phyloP scores from a whole-genome alignment of 225 moss, liverwort and hornwort species.

The Ulota crispa region DNA sequence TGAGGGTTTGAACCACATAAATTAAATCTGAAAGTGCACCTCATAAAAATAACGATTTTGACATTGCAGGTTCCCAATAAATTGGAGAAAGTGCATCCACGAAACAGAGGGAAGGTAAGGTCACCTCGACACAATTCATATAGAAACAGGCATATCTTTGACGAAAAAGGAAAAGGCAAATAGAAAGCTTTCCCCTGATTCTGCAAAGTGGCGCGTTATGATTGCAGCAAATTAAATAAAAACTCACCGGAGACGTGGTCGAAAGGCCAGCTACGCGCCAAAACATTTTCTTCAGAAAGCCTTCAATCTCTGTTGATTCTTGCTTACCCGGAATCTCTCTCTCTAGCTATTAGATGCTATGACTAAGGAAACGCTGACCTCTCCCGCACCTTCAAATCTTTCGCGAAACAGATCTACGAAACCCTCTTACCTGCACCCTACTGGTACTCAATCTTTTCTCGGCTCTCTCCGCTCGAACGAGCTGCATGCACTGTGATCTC shows the following conservation, averaged over 20 bases:
- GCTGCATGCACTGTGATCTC: slow-evolving; percentile 39
- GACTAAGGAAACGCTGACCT: not conserved
- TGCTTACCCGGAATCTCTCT: slow-evolving; percentile 29
- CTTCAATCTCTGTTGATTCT: slow-evolving; percentile 56
- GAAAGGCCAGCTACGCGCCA: slow-evolving; percentile 99
- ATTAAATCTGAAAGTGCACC: not conserved
- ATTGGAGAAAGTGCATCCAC: not conserved
- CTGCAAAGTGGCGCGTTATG: not conserved
- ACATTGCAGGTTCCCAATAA: not conserved
- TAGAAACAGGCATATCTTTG: not conserved
- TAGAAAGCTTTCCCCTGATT: not conserved
- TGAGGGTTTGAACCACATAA: not conserved
- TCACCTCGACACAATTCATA: not conserved
- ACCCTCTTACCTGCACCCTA: slow-evolving; percentile 9
- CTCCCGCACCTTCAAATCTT: not conserved
- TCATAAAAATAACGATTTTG: not conserved
- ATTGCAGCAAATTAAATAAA: not conserved
- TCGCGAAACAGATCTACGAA: slow-evolving; percentile 14
- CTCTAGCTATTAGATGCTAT: not conserved
- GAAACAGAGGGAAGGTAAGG: not conserved
- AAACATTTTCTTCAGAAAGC: slow-evolving; percentile 93
- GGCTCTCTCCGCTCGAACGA: slow-evolving; percentile 24
- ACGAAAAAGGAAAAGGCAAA: not conserved
- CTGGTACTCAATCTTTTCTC: not conserved
- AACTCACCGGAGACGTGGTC: slow-evolving; percentile 96